Conservation (phyloP, 2,329 filamentous ascomycete species). For the Aspergillus sergii region DNA sequence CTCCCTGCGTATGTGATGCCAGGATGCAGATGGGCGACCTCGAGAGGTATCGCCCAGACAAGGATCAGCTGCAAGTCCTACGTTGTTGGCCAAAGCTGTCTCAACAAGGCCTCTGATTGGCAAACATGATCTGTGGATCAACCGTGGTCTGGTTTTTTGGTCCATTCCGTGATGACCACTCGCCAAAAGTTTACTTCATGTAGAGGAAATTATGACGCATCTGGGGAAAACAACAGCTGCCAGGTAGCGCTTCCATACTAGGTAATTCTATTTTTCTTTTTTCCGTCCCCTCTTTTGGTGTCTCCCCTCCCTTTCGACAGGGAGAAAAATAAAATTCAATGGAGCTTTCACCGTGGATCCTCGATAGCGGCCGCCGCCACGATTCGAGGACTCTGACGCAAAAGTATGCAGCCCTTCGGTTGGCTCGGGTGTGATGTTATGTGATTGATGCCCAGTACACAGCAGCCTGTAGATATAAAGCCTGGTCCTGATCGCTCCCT, state of each 20-base stretch:
- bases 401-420: constrained; percentile 10
- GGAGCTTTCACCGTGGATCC: constrained; percentile 10
- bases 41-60: background rate
- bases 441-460: constrained; percentile 5
- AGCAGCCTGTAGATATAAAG: constrained; percentile 9
- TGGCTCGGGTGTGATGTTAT: constrained; percentile 9
- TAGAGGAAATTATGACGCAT: constrained; percentile 33
- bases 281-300: background rate
- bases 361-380: constrained; percentile 7
- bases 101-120: constrained; percentile 1
- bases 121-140: background rate
- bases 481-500: background rate
- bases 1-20: background rate
- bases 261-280: background rate
- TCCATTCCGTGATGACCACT: background rate
- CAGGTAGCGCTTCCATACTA: background rate
- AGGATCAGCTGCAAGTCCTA: background rate
- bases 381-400: constrained; percentile 18
- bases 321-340: background rate
- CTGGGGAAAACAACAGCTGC: constrained; percentile 22
- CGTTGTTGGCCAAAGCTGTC: background rate
- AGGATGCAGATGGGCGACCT: background rate
- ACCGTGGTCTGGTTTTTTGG: constrained; percentile 2
- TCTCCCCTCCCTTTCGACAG: background rate
- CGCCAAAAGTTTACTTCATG: constrained; percentile 8